These are phyloP conservation scores for Trichoderma sp. DNA, from an alignment of 2,329 filamentous ascomycete species.

Conservation along the genomic window DNA sequence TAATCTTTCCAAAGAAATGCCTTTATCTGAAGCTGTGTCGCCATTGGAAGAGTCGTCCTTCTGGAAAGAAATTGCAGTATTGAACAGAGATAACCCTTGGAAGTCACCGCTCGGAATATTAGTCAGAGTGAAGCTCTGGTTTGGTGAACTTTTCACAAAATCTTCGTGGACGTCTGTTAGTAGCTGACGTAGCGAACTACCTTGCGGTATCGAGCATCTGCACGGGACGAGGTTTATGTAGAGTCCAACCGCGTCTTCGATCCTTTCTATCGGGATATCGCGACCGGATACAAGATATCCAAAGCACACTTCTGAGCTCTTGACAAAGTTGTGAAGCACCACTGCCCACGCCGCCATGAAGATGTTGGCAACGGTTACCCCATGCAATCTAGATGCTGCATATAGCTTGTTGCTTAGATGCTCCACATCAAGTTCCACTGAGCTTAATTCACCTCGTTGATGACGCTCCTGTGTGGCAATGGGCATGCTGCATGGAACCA, in stretches of 20 bases:
- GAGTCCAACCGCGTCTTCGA: background rate
- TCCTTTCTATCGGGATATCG: background rate
- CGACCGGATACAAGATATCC: background rate
- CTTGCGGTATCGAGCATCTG: background rate
- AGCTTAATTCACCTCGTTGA: background rate
- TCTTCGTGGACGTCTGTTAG: background rate
- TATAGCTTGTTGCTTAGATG: background rate
- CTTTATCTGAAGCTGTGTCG: background rate
- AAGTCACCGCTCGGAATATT: background rate
- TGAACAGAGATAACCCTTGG: background rate
- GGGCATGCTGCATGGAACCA: background rate
- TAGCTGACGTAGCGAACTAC: background rate
- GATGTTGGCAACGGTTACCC: background rate
- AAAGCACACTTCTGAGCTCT: background rate
- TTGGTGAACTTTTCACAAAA: background rate
- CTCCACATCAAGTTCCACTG: background rate
- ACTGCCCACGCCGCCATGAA: background rate
- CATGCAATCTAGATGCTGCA: background rate
- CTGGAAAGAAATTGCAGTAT: background rate
- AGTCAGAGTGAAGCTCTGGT: background rate
- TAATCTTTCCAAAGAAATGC: background rate
- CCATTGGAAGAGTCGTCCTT: background rate
- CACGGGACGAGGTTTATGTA: background rate
- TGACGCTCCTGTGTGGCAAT: background rate
- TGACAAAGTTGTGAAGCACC: background rate